Conservation (phyloP, 2,329 filamentous ascomycete species). For the Neopestalotiopsis sp. region DNA sequence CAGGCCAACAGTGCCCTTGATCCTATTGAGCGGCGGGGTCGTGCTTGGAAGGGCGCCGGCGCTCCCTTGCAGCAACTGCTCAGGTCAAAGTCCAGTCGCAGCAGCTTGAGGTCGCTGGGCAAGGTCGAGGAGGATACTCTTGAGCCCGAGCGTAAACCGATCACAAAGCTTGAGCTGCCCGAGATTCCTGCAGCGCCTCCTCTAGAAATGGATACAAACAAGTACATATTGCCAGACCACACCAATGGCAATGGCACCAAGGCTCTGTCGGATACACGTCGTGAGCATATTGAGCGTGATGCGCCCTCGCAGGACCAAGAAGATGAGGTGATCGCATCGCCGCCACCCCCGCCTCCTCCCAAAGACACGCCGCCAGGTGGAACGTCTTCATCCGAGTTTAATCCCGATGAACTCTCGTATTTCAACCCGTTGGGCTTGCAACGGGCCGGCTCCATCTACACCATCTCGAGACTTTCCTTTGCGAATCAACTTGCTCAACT, state of each 20-base stretch:
- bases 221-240: slow-evolving; percentile 76
- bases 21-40: slow-evolving; percentile 68
- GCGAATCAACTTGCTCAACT: slow-evolving; percentile 91
- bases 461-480: slow-evolving; percentile 89
- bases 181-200: slow-evolving; percentile 57
- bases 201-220: slow-evolving; percentile 73
- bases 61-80: slow-evolving; percentile 48
- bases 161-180: slow-evolving; percentile 46
- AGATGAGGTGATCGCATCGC: slow-evolving; percentile 29
- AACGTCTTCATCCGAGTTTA: slow-evolving; percentile 47
- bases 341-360: slow-evolving; percentile 48
- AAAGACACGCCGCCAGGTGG: slow-evolving; percentile 58
- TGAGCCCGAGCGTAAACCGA: background rate
- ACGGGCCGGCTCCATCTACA: slow-evolving; percentile 88
- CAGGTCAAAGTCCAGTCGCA: slow-evolving; percentile 36
- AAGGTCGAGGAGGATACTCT: slow-evolving; percentile 21
- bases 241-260: slow-evolving; percentile 72
- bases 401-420: slow-evolving; percentile 62
- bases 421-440: slow-evolving; percentile 71
- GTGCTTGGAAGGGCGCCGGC: slow-evolving; percentile 74
- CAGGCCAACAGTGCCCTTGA: slow-evolving; percentile 53
- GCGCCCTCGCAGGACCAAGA: slow-evolving; percentile 43
- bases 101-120: slow-evolving; percentile 32
- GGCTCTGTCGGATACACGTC: slow-evolving; percentile 61
- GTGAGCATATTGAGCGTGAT: slow-evolving; percentile 62